A percentile compares a stretch with the other conserved stretches of the same genome.
phyloP scores from a whole-genome alignment of 257 asterid species.

The Cynanchum wilfordii region DNA sequence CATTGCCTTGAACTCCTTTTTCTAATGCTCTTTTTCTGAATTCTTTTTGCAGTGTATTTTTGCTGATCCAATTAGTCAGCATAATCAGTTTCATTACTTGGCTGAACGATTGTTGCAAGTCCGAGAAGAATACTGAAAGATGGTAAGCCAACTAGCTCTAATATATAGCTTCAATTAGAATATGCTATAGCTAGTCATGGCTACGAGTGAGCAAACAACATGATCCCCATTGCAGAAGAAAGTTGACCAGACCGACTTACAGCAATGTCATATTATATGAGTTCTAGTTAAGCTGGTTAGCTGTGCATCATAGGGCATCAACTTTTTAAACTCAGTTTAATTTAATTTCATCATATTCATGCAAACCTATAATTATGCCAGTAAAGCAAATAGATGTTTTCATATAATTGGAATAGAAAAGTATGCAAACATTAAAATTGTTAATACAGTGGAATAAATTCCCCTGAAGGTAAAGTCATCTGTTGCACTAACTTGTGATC shows the following conservation, averaged over 20 bases:
- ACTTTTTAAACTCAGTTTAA: background rate
- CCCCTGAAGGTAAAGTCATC: background rate
- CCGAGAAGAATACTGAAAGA: slow-evolving; percentile 37
- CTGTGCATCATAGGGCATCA: background rate
- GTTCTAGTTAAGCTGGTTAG: background rate
- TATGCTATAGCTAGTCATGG: background rate
- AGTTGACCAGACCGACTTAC: background rate
- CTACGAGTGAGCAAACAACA: background rate
- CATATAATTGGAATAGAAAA: background rate
- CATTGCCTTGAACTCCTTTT: background rate
- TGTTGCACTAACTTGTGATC: background rate
- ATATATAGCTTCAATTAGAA: background rate
- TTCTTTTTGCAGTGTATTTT: slow-evolving; percentile 40
- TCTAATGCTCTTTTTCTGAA: background rate
- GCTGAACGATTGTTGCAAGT: slow-evolving; percentile 40
- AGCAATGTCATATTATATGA: background rate
- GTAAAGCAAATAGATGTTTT: background rate
- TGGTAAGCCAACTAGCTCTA: slow-evolving; percentile 26
- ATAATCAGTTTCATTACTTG: slow-evolving; percentile 52
- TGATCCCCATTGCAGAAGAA: background rate
- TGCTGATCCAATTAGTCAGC: slow-evolving; percentile 45
- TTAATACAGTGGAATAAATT: background rate
- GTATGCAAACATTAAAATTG: background rate
- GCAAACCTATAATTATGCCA: background rate
- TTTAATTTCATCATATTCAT: background rate